Percentiles rank a stretch among this genome's conserved stretches.
Evolutionary conservation across 768 basidiomycete species (phyloP).

Genomic region (Lentinus brumalis): DNA sequence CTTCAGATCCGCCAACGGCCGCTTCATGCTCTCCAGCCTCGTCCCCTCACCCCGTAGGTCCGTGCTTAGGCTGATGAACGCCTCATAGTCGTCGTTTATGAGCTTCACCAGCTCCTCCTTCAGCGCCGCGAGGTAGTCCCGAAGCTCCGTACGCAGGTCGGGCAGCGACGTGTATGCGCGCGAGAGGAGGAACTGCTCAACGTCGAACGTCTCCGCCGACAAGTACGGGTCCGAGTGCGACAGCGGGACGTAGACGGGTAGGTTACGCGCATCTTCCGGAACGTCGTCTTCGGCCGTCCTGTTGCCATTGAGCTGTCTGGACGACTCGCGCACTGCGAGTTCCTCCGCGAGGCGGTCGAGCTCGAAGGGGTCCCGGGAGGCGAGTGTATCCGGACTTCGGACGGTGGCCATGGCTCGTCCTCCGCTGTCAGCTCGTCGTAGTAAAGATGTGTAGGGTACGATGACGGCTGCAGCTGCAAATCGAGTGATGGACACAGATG

Average conservation of each 20-base stretch:
- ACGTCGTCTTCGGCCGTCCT: constrained; percentile 9
- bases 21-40: constrained; percentile 65
- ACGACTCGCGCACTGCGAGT: constrained; percentile 36
- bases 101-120: constrained; percentile 94
- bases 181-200: constrained; percentile 87
- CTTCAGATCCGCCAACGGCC: constrained; percentile 66
- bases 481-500: too few species aligned
- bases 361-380: constrained; percentile 56
- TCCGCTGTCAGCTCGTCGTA: not conserved
- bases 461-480: too few species aligned
- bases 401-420: constrained; percentile 7
- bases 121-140: constrained; percentile 79
- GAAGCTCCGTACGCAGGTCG: constrained; percentile 84
- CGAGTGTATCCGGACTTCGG: constrained; percentile 12
- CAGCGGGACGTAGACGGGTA: constrained; percentile 70
- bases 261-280: constrained; percentile 38
- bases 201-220: constrained; percentile 67
- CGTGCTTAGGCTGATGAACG: constrained; percentile 94
- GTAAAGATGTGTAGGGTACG: too few species aligned
- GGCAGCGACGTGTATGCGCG: constrained; percentile 83
- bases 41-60: constrained; percentile 85
- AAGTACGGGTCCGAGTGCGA: constrained; percentile 81
- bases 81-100: constrained; percentile 98
- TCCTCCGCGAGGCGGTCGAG: constrained; percentile 76
- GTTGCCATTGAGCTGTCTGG: not conserved